These are phyloP conservation scores for Saccharomyces hybrid DNA, from an alignment of 1,139 yeast genomes.

Conservation along the genomic window DNA sequence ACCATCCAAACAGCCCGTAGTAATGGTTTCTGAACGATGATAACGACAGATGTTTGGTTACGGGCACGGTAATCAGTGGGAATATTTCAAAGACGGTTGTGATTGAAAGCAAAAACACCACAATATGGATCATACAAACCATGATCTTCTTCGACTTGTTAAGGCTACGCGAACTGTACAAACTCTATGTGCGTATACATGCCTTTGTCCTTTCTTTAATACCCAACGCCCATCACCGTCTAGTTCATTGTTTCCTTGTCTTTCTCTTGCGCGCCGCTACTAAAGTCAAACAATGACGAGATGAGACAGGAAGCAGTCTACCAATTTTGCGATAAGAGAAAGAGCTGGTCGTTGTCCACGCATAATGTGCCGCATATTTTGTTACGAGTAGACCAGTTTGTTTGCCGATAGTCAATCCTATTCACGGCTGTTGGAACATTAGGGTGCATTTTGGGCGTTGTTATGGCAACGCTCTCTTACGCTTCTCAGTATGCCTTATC, in stretches of 20 bases:
- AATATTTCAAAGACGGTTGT: constrained; percentile 20
- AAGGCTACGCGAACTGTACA: not conserved
- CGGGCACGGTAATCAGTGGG: constrained; percentile 42
- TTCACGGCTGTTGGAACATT: not conserved
- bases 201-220: not conserved
- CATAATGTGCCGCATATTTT: not conserved
- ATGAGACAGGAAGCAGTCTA: not conserved
- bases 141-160: not conserved
- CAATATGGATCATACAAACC: not conserved
- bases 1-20: constrained; percentile 85
- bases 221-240: not conserved
- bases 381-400: too few species aligned
- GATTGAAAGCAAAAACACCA: constrained; percentile 2
- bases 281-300: not conserved
- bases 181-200: not conserved
- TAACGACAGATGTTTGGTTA: constrained; percentile 41
- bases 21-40: constrained; percentile 43
- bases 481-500: not conserved
- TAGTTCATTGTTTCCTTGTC: not conserved
- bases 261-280: not conserved
- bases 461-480: not conserved
- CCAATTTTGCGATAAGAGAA: not conserved
- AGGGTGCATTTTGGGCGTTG: not conserved
- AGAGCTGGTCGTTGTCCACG: not conserved
- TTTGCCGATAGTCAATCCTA: not conserved